Evolutionary conservation across 2,329 filamentous ascomycete genomes (phyloP), one percentile per base, ranked within the genome.

Genomic region (Paramyrothecium roridum): DNA sequence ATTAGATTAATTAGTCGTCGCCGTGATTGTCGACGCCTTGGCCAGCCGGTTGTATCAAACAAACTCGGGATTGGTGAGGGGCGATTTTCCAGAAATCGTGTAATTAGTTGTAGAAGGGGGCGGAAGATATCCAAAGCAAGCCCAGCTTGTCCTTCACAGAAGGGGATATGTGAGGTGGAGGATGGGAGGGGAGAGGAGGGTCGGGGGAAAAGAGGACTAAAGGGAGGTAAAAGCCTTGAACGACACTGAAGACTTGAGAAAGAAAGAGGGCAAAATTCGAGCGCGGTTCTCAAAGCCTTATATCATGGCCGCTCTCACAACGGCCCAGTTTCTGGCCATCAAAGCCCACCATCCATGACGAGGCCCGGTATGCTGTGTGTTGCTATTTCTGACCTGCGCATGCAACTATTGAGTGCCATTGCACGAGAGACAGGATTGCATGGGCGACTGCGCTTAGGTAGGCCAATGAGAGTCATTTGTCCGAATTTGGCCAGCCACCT

Each of bases 101-200:
- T 56, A 66, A 76, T 73, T 43, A 19, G 37, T 43, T 43, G 37
- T 13, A 43, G 37, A 17, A 13, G 37, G 13, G n/a, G 77, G 82
- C 73, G 76, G 79, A 76, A 73, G 74, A 73, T 75, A 74, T 79
- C 69, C 67, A 73, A 43, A 80, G 80, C 81, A 84, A 85, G 81
- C 74, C 82, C 82, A 68, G 82, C 81, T 84, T 83, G 80, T 79
- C 70, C 72, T 76, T 75, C 68, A 75, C 72, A 64, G 63, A 64
- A 58, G 63, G 62, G 56, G 58, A 55, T 26, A 52, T 26, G 30
- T 53, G 54, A 58, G 57, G 61, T 56, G 55, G 56, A 58, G 67
- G 65, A 62, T 61, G 64, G 63, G 64, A 65, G 66, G 66, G 66
- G 69, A 68, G 64, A 65, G 63, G 64, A 64, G 61, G 64, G 66